Evolutionary conservation across 1,139 yeast genomes (phyloP), one percentile per base, ranked within the genome.

Genomic region (Yamadazyma membranifaciens): DNA sequence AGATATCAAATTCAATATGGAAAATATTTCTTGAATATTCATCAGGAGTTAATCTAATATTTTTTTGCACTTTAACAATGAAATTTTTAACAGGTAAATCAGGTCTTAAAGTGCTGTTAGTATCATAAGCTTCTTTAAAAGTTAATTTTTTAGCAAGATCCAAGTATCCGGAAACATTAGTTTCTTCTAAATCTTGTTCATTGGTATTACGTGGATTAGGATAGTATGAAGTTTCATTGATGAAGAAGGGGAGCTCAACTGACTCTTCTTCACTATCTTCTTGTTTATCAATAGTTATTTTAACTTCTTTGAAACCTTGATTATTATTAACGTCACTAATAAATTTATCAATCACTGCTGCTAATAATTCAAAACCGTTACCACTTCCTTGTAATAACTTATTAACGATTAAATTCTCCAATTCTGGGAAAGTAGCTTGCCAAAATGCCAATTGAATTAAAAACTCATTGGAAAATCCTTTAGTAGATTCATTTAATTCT

Each of bases 1-100:
- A 67, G 54, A 83, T 78, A 61, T 92, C 98, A 54, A 92, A 87
- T 67, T 92, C 98, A 54, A 92, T 85, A 62, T 92, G 96, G 89
- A 92, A 92, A 58, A 92, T 91, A 65, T 92, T 87, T 70, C 98
- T 87, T 46, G 87, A 87, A 63, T 92, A 92, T 56, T 87, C 92
- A 33, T 58, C 59, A 9, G 98, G 98, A n/a, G 98, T 92, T 49
- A 92, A 85, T 58, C 98, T 81, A 66, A 81, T 83, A 71, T 89
- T 91, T 58, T 87, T 95, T 63, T 88, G 87, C 38, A 92, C 98
- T 64, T 84, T 87, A 44, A 89, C 95, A 41, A 89, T 78, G 57
- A 82, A 89, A 67, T 87, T 91, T 63, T 84, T 74, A 40, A 86
- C 86, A 17, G 97, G 89, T 49, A 88, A 73, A 54, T 92, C 98